Evolutionary conservation across 495 filamentous ascomycete genomes (phyloP), one percentile per base, ranked within the genome.

Genomic region (Glonium stellatum): DNA sequence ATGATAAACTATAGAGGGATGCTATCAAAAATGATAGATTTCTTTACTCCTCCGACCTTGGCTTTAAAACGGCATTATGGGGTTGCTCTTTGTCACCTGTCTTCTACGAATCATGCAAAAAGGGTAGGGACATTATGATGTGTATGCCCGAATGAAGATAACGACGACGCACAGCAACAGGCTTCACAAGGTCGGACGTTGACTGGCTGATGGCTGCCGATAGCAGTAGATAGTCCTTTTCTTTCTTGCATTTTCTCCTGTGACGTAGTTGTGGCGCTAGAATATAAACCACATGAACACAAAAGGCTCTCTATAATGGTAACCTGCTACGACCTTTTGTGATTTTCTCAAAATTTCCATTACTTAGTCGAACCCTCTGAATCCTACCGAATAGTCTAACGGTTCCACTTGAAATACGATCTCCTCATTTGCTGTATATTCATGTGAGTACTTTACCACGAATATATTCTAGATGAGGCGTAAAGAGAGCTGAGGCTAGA

Each of bases 1-100:
- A 97, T 79, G 92, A 97, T 86, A 96, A 96, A 88, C 86, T 97
- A 80, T 97, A 96, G 68, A 76, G 44, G 54, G 19, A 60, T 66
- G 5, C 64, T 65, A 42, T 63, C 62, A 58, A 60, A 63, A 61
- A 44, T 68, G 37, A 58, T 68, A 65, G 60, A 70, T 64, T 67
- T 70, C 65, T 65, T 66, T 66, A 50, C 56, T 47, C 55, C 54
- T 55, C 58, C 35, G 58, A 21, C 52, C 56, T 55, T 47, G 60
- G 59, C 3, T 31, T 31, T 6, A 31, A 31, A 31, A 31, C 27
- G 27, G 44, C 56, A 56, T 57, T 21, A 54, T 59, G 55, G 59
- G 55, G 51, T 50, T 62, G 63, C 51, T 57, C 35, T 55, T 54
- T 50, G 58, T 51, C 44, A 59, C 42, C 54, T 54, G 53, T 55